Percentiles rank a stretch among this genome's conserved stretches.
phyloP scores from a whole-genome alignment of 1,139 yeast genomes.

The Blastobotrys capitulatus region DNA sequence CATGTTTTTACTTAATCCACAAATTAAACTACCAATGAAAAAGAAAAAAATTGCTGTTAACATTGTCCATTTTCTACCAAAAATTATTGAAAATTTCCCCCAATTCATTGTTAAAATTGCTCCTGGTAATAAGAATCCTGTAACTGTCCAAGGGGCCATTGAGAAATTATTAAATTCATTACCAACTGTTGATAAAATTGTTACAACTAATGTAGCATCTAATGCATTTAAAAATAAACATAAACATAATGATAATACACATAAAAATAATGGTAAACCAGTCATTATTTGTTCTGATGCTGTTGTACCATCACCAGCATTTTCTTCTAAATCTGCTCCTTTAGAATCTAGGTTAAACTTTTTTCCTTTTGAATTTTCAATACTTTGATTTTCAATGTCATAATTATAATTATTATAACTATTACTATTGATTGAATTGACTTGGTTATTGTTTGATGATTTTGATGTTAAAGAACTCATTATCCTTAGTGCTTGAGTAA shows the following conservation, averaged over 20 bases:
- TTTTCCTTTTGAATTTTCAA: constrained; percentile 5
- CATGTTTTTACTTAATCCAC: constrained; percentile 54
- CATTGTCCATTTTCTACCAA: constrained; percentile 54
- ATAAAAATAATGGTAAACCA: constrained; percentile 41
- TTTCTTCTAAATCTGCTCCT: no score
- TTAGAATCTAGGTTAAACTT: constrained; percentile 1
- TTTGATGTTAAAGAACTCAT: no score
- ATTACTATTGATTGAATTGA: no score
- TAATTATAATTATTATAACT: no score
- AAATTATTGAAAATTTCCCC: constrained; percentile 57
- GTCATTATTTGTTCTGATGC: constrained; percentile 33
- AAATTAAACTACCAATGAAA: constrained; percentile 57
- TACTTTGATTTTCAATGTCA: neutral
- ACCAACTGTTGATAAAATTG: constrained; percentile 53
- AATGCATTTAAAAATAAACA: constrained; percentile 57
- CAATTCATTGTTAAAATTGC: constrained; percentile 57
- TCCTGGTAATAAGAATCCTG: constrained; percentile 57
- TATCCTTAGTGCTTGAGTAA: no score
- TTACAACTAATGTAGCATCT: constrained; percentile 62
- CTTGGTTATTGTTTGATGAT: no score
- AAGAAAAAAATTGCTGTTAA: constrained; percentile 50
- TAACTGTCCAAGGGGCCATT: constrained; percentile 55
- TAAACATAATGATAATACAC: constrained; percentile 43
- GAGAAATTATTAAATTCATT: constrained; percentile 49
- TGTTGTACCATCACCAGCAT: constrained; percentile 18